Evolutionary conservation across 2,329 filamentous ascomycete species (phyloP).

Genomic region (Pestalotiopsis sp.): DNA sequence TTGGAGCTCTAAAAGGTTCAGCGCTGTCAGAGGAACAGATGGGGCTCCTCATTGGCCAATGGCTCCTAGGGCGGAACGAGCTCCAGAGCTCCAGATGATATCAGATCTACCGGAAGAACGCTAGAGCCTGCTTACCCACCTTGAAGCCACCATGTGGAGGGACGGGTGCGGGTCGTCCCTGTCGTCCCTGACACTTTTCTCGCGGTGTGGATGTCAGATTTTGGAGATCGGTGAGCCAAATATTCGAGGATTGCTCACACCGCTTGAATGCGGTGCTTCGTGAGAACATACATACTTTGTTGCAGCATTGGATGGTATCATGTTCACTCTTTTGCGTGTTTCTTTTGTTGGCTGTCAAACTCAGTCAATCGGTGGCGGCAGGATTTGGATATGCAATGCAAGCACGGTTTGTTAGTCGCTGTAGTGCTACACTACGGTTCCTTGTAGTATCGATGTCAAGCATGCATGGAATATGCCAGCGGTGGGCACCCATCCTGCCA

Average conservation of each 20-base stretch:
- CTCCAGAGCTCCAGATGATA: neutral
- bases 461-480: neutral
- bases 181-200: neutral
- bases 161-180: constrained; percentile 22
- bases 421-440: neutral
- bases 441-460: neutral
- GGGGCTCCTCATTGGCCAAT: constrained; percentile 24
- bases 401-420: neutral
- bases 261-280: too few species aligned
- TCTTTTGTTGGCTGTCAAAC: neutral
- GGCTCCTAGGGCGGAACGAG: neutral
- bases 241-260: too few species aligned
- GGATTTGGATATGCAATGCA: neutral
- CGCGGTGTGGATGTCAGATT: neutral
- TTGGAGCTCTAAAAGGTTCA: neutral
- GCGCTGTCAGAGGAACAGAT: neutral
- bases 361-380: neutral
- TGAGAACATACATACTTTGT: neutral
- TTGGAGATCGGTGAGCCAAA: neutral
- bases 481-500: too few species aligned
- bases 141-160: too few species aligned
- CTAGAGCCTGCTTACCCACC: too few species aligned
- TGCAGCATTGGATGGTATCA: neutral
- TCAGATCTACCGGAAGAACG: too few species aligned
- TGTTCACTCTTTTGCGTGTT: constrained; percentile 8